Percentiles rank a stretch among this genome's conserved stretches.
Conservation (phyloP, 805 yeast species). For the Hanseniaspora guilliermondii region DNA sequence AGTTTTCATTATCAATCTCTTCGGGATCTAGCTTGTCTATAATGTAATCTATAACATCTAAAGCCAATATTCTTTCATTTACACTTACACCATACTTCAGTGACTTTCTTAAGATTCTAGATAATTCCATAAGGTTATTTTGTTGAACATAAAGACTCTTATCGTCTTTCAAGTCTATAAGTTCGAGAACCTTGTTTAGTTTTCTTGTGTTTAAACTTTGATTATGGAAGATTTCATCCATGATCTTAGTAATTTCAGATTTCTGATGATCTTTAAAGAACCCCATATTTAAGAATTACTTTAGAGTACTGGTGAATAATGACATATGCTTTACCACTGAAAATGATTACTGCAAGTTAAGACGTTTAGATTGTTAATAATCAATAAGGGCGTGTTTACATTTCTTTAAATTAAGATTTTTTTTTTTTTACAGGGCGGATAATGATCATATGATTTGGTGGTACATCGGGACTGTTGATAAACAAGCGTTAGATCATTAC, state of each 20-base stretch:
- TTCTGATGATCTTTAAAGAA: constrained; percentile 48
- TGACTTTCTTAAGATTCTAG: constrained; percentile 78
- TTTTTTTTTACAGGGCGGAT: no score
- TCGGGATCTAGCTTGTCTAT: constrained; percentile 11
- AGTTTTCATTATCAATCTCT: constrained; percentile 10
- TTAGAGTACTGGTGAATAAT: neutral
- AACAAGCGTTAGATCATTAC: no score
- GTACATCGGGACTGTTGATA: no score
- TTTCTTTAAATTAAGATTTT: no score
- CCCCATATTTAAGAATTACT: constrained; percentile 31
- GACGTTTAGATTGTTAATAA: no score
- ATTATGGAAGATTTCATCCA: constrained; percentile 39
- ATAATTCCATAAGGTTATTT: constrained; percentile 54
- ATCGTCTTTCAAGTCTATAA: constrained; percentile 30
- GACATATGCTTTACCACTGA: no score
- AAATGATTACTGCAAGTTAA: no score
- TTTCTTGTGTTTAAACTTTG: constrained; percentile 21
- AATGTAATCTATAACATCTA: constrained; percentile 7
- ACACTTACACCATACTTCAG: constrained; percentile 63
- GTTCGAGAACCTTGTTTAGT: constrained; percentile 1
- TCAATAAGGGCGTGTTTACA: no score
- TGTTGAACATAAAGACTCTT: constrained; percentile 19
- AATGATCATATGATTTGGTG: no score
- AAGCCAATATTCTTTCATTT: constrained; percentile 7
- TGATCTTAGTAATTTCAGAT: constrained; percentile 56